These are phyloP conservation scores for Globisporangium takayamanum DNA, from an alignment of 352 stramenopile species.

Conservation along the genomic window DNA sequence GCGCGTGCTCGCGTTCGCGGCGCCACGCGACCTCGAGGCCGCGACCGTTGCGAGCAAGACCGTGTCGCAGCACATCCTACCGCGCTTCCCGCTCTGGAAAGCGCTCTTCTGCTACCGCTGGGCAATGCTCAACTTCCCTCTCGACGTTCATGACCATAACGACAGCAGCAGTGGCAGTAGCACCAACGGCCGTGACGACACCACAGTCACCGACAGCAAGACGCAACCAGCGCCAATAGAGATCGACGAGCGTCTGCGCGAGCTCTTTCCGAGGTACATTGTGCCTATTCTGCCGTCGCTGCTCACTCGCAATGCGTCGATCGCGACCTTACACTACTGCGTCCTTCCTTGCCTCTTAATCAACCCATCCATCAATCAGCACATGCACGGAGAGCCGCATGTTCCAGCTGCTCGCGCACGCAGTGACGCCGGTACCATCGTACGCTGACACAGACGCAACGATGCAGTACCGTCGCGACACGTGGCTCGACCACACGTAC, in stretches of 20 bases:
- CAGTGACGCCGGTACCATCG: slow-evolving; percentile 52
- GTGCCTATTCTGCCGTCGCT: not conserved
- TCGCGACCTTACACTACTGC: too few relatives aligned
- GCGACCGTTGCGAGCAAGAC: slow-evolving; percentile 38
- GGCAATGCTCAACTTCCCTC: slow-evolving; percentile 52
- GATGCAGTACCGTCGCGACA: slow-evolving; percentile 29
- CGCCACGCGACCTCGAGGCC: slow-evolving; percentile 49
- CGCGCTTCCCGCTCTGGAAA: slow-evolving; percentile 57
- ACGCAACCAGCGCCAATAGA: slow-evolving; percentile 17
- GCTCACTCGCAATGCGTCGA: too few relatives aligned
- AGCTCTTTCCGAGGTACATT: slow-evolving; percentile 42
- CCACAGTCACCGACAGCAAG: not conserved
- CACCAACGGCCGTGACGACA: not conserved
- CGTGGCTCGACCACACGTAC: slow-evolving; percentile 42
- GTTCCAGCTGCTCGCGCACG: slow-evolving; percentile 67
- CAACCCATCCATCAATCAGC: slow-evolving; percentile 12
- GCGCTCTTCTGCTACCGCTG: slow-evolving; percentile 51
- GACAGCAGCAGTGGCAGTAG: not conserved
- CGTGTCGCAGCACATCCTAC: slow-evolving; percentile 39
- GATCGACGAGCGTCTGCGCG: slow-evolving; percentile 30
- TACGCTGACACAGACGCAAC: slow-evolving; percentile 51
- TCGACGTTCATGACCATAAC: slow-evolving; percentile 16
- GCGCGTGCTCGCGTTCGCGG: slow-evolving; percentile 30
- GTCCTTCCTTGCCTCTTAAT: too few relatives aligned
- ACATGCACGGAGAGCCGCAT: slow-evolving; percentile 50